Conservation (phyloP, 1,284 basidiomycete species). For the Ganoderma leucocontextum region DNA sequence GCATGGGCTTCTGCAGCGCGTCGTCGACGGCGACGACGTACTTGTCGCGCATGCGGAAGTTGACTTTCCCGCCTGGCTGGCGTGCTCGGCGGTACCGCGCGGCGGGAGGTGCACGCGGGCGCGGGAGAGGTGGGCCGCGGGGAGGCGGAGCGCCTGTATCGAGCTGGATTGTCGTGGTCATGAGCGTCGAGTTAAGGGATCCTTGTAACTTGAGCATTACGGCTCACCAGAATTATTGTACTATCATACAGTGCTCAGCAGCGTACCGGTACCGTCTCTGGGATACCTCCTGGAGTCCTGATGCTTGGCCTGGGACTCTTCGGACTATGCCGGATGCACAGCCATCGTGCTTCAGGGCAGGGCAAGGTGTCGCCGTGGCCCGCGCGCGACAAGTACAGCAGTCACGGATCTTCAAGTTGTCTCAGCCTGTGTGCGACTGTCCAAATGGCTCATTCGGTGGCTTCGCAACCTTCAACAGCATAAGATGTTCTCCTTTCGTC, state of each 20-base stretch:
- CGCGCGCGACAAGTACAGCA: no score
- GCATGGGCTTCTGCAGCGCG: slow-evolving; percentile 26
- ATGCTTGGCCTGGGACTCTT: no score
- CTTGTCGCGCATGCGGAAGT: slow-evolving; percentile 35
- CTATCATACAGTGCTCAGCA: no score
- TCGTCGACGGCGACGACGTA: slow-evolving; percentile 33
- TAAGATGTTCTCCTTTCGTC: not conserved
- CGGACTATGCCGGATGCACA: no score
- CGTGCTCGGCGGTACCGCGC: slow-evolving; percentile 34
- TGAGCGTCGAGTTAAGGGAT: slow-evolving; percentile 32
- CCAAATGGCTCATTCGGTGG: not conserved
- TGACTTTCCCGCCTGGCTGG: slow-evolving; percentile 31
- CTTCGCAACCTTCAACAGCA: not conserved
- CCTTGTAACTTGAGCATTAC: no score
- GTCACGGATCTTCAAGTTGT: no score
- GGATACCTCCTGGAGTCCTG: no score
- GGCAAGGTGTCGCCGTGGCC: no score
- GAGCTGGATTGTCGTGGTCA: slow-evolving; percentile 33
- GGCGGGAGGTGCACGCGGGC: slow-evolving; percentile 37
- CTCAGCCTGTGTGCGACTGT: not conserved
- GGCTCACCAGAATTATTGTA: no score
- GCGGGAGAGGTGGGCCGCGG: slow-evolving; percentile 29
- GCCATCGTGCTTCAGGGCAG: no score
- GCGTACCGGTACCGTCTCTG: no score
- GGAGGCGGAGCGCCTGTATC: slow-evolving; percentile 34